Evolutionary conservation across 1,284 basidiomycete genomes (phyloP), one percentile per base, ranked within the genome.

Genomic region (Sutorius eximius): DNA sequence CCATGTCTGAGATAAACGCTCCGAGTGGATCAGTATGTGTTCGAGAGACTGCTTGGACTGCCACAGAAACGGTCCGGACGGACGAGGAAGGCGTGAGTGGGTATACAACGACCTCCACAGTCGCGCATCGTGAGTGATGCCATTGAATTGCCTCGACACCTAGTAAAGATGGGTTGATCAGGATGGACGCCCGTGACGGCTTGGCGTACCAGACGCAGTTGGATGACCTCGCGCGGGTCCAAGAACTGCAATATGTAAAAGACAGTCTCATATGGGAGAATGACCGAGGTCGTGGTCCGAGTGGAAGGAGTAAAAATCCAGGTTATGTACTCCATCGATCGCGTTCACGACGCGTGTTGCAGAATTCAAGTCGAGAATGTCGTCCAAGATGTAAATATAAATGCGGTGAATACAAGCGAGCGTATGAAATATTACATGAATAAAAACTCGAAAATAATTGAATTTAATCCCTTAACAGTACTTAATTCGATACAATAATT

Each of bases 11-110:
- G 65, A 66, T 30, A 59, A 27, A 16, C 52, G 61, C 16, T 49
- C 56, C 1, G 63, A 65, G 46, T 59, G 61, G n/a, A 55, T 45
- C 38, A 66, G 40, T 2, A 52, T 46, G 13, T 27, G 61, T 46
- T 65, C 59, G 20, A 67, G 65, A 56, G 43, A 64, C 30, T 48
- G 56, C 5, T 37, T 41, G 8, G 63, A 64, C 30, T 64, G 63
- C 63, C 65, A 66, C 15, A 51, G 46, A 20, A 64, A 64, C 16
- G 65, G 63, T 7, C 63, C 63, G 18, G 63, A 43, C 12, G 63
- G 63, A 12, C 65, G 63, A 34, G 61, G 63, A 7, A 67, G 40
- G 29, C 38, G 15, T 33, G 63, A 63, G 11, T 27, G 48, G 45
- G 52, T 16, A 33, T 67, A 64, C 11, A 64, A 38, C 15, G 41